Conservation (phyloP, 2,329 filamentous ascomycete species). For the Diaporthe vaccinii region DNA sequence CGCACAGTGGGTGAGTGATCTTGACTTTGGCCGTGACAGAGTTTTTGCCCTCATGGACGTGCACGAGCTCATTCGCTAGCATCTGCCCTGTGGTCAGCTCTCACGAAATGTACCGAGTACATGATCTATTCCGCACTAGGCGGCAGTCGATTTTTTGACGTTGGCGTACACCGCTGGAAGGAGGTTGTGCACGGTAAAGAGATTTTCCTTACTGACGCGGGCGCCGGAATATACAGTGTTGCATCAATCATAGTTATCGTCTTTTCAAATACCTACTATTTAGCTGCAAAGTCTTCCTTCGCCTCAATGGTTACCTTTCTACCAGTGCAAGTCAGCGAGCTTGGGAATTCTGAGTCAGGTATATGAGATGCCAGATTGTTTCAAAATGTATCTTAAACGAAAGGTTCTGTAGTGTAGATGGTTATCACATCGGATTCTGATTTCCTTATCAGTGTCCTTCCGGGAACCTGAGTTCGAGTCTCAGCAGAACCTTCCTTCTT, state of each 20-base stretch:
- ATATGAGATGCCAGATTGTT: too few species aligned
- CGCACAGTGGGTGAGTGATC: slow-evolving; percentile 2
- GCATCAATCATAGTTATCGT: neutral
- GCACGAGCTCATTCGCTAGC: neutral
- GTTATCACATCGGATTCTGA: slow-evolving; percentile 42
- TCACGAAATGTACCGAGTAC: neutral
- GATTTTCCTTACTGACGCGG: neutral
- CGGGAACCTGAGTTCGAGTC: slow-evolving; percentile 38
- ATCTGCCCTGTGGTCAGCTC: neutral
- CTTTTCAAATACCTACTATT: neutral
- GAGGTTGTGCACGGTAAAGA: neutral
- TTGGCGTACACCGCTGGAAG: neutral
- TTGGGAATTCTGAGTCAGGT: too few species aligned
- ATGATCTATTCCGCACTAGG: too few species aligned
- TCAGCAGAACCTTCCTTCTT: slow-evolving; percentile 16
- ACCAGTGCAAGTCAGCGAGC: too few species aligned
- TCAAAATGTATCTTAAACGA: neutral
- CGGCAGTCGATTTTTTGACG: neutral
- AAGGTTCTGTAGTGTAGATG: slow-evolving; percentile 39
- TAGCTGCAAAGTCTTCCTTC: neutral
- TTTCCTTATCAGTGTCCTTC: slow-evolving; percentile 1
- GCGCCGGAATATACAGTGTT: too few species aligned
- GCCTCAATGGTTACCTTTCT: too few species aligned
- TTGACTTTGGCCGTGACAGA: neutral
- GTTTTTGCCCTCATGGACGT: neutral